phyloP scores from a whole-genome alignment of 2,329 filamentous ascomycete genomes.

The Plenodomus lindquistii region DNA sequence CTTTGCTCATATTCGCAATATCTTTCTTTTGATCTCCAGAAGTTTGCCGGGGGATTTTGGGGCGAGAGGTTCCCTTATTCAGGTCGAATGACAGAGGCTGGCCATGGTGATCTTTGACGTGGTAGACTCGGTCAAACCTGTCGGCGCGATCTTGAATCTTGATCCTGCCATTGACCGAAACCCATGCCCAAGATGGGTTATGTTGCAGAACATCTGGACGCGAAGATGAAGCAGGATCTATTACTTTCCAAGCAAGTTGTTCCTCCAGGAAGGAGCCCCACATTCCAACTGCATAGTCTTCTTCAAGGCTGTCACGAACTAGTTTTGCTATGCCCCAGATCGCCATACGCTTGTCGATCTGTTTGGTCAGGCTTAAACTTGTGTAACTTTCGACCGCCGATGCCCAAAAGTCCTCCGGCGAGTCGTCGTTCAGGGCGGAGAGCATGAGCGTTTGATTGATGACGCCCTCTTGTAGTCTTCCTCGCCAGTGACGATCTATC shows the following conservation, averaged over 20 bases:
- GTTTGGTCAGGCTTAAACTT: slow-evolving; percentile 20
- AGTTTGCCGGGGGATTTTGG: slow-evolving; percentile 2
- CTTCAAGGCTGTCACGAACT: slow-evolving; percentile 20
- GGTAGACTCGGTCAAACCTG: slow-evolving; percentile 5
- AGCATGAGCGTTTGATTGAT: background rate
- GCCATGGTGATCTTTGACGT: slow-evolving; percentile 9
- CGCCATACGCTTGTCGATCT: slow-evolving; percentile 22
- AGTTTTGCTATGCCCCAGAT: slow-evolving; percentile 31
- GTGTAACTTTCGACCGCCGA: slow-evolving; percentile 25
- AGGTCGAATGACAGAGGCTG: slow-evolving; percentile 6
- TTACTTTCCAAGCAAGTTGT: slow-evolving; percentile 27
- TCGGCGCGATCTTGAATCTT: background rate
- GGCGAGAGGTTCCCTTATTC: background rate
- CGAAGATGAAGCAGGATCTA: background rate
- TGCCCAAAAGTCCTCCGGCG: slow-evolving; percentile 23
- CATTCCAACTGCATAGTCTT: slow-evolving; percentile 27
- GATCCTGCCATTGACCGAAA: slow-evolving; percentile 13
- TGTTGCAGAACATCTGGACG: slow-evolving; percentile 5
- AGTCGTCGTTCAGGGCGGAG: slow-evolving; percentile 19
- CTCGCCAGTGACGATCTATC: slow-evolving; percentile 15
- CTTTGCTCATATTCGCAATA: slow-evolving; percentile 5
- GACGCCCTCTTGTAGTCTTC: slow-evolving; percentile 5
- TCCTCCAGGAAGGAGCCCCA: slow-evolving; percentile 26
- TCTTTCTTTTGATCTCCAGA: slow-evolving; percentile 1
- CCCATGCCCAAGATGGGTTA: slow-evolving; percentile 23